These are phyloP conservation scores for Penicillium goetzii DNA, from an alignment of 495 filamentous ascomycete genomes.

Conservation along the genomic window DNA sequence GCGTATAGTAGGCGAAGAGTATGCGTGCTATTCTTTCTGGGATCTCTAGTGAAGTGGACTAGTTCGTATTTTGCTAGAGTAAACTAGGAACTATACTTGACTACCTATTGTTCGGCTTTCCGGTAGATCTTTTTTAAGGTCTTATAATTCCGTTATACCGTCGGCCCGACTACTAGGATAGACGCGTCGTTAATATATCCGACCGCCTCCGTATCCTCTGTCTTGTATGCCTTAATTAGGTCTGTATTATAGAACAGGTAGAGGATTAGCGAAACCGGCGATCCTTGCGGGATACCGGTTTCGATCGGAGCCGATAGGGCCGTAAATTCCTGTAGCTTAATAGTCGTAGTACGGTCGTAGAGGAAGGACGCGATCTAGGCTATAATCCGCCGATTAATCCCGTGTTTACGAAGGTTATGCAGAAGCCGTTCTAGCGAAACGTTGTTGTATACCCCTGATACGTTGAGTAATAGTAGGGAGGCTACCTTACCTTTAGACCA, in stretches of 20 bases:
- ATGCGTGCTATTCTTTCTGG: slow-evolving; percentile 1
- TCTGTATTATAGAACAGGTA: neutral
- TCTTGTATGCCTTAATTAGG: neutral
- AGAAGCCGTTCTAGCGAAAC: too few relatives aligned
- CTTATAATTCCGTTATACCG: neutral
- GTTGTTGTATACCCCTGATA: too few relatives aligned
- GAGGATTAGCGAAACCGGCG: too few relatives aligned
- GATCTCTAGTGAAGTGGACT: slow-evolving; percentile 3
- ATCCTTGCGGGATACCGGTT: neutral
- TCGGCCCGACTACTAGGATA: neutral
- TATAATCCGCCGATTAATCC: too few relatives aligned
- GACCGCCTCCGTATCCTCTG: neutral
- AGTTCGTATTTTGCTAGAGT: neutral
- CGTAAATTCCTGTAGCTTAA: too few relatives aligned
- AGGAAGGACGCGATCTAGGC: too few relatives aligned
- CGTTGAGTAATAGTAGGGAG: too few relatives aligned
- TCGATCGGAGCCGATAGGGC: neutral
- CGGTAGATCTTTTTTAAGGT: neutral
- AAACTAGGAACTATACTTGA: neutral
- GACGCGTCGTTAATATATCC: neutral
- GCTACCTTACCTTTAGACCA: too few relatives aligned
- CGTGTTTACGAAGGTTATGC: too few relatives aligned
- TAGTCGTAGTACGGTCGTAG: too few relatives aligned
- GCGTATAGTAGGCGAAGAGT: neutral
- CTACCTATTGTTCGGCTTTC: neutral